These are phyloP conservation scores for Crithidia expoeki DNA, from an alignment of 208 protist genomes.

Conservation along the genomic window DNA sequence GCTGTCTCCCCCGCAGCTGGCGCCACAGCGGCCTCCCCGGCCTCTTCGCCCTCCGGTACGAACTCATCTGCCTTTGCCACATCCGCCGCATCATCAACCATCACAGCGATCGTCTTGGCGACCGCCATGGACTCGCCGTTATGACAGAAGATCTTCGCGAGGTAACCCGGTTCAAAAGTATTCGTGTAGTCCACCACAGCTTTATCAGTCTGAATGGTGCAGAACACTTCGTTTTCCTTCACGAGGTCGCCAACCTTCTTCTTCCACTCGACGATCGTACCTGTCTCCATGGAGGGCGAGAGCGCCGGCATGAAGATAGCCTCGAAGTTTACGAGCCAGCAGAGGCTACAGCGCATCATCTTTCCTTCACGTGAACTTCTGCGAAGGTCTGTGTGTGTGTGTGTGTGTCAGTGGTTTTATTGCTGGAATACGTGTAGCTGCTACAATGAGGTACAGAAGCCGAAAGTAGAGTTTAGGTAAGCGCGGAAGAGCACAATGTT, in stretches of 20 bases:
- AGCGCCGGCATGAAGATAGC: conserved; percentile 86
- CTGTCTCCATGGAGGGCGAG: conserved; percentile 87
- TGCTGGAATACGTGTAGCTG: not conserved
- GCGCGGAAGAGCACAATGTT: not conserved
- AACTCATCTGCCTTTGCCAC: conserved; percentile 68
- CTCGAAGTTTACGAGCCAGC: conserved; percentile 70
- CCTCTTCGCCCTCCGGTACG: conserved; percentile 51
- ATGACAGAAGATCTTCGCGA: conserved; percentile 94
- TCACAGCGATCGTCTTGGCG: conserved; percentile 84
- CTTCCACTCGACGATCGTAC: conserved; percentile 89
- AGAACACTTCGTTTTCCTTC: conserved; percentile 93
- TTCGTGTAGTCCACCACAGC: conserved; percentile 96
- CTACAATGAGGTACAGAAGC: not conserved
- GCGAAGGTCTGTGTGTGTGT: not conserved
- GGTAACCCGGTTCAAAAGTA: conserved; percentile 92
- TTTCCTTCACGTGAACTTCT: too few species aligned
- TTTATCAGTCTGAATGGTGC: conserved; percentile 97
- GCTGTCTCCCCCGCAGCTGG: not conserved
- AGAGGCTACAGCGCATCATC: conserved; percentile 79
- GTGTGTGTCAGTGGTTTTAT: conserved; percentile 1
- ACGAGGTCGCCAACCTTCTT: conserved; percentile 94
- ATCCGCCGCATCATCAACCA: conserved; percentile 86
- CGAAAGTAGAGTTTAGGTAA: not conserved
- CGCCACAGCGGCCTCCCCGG: not conserved
- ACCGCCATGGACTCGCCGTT: conserved; percentile 81